Base-by-base conservation (phyloP, 371 early-diverging fungal species). In the Mortierella sp. region DNA sequence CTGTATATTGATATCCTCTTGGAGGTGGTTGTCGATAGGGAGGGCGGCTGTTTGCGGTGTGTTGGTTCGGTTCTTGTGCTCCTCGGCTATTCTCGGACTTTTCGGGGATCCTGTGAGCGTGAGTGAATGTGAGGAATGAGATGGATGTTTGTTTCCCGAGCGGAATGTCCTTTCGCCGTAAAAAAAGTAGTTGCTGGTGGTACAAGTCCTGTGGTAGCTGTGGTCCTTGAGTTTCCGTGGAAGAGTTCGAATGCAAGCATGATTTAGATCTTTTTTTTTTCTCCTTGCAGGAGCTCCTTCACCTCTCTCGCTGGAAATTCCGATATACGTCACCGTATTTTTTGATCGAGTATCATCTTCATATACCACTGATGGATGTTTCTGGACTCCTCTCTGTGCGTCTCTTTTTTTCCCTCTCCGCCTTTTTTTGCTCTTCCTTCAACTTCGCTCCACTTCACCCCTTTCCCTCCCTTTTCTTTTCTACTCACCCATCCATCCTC, bases 301-400 rank as follows among this genome's bases (percentile, higher is more conserved):
- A 63, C 0, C 38, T 1, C 2, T 4, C 55, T 56, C 56, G 35
- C 35, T 35, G 35, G 35, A 68, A 68, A 41, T 38, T 21, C 41
- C 21, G 60, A 60, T 1, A 8, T 10, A 72, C 72, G 72, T 72
- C 72, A 72, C 72, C 72, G 72, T 29, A 72, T 21, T 18, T 0
- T 4, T 1, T 14, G 8, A 8, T 43, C 44, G 29, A 43, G 71
- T 21, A 24, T 29, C 16, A 4, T 10, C 44, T 71, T 71, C 44
- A 12, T 21, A 7, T 4, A 32, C 35, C 6, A 12, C 21, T 35
- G 48, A 49, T 72, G 68, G 68, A 68, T 68, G 41, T 68, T 68
- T 68, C 68, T 68, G 68, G 68, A 68, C 41, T 32, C 41, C 4
- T 21, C 51, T 51, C 51, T 21, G 51, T 48, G 38, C 16, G 44